phyloP scores from a whole-genome alignment of 2,329 filamentous ascomycete species.

The Ophiostoma tasmaniense region DNA sequence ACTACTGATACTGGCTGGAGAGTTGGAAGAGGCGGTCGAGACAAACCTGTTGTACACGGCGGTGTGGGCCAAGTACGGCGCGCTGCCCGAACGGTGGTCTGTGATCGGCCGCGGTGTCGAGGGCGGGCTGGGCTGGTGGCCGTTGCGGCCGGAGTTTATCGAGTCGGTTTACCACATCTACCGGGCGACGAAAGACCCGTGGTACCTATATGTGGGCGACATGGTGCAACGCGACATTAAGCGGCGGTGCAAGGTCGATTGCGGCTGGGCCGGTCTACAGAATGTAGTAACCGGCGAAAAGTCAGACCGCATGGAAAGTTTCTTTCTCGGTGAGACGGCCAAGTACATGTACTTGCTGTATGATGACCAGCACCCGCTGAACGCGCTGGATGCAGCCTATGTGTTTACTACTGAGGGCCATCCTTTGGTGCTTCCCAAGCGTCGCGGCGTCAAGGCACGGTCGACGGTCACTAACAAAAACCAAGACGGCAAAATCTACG shows the following conservation, averaged over 20 bases:
- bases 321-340: conserved; percentile 91
- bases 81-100: conserved; percentile 90
- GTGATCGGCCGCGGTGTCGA: conserved; percentile 76
- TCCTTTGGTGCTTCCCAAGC: conserved; percentile 68
- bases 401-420: conserved; percentile 97
- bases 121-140: conserved; percentile 86
- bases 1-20: conserved; percentile 73
- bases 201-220: conserved; percentile 92
- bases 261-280: conserved; percentile 87
- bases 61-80: conserved; percentile 90
- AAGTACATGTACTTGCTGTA: conserved; percentile 95
- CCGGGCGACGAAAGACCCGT: conserved; percentile 83
- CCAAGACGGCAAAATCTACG: neutral
- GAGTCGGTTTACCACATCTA: conserved; percentile 97
- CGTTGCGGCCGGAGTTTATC: conserved; percentile 89
- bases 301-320: conserved; percentile 95
- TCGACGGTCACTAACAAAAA: neutral
- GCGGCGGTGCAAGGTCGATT: conserved; percentile 78
- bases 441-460: neutral
- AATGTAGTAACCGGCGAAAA: conserved; percentile 76
- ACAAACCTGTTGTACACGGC: conserved; percentile 87
- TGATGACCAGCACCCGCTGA: conserved; percentile 76
- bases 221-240: conserved; percentile 89
- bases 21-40: conserved; percentile 83
- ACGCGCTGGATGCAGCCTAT: conserved; percentile 74